Percentiles rank a stretch among this genome's conserved stretches.
These are phyloP conservation scores for Diutina ranongensis DNA, from an alignment of 1,139 yeast species.

Conservation along the genomic window DNA sequence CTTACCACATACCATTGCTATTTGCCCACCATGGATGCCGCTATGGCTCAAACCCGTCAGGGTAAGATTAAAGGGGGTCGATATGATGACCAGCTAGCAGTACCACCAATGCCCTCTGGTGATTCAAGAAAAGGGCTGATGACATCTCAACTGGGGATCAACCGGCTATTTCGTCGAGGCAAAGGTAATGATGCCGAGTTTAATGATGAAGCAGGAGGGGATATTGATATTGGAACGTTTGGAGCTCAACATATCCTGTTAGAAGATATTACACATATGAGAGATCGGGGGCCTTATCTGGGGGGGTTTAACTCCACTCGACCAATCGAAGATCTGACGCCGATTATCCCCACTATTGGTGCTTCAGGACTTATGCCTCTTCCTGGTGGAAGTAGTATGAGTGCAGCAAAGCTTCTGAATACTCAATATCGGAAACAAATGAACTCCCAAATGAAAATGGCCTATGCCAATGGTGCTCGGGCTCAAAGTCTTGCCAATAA, in stretches of 20 bases:
- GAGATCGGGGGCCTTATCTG: constrained; percentile 52
- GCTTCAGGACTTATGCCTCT: background rate
- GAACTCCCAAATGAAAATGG: constrained; percentile 56
- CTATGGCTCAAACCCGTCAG: constrained; percentile 13
- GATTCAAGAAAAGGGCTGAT: constrained; percentile 29
- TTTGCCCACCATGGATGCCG: constrained; percentile 3
- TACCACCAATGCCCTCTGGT: constrained; percentile 9
- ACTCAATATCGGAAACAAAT: constrained; percentile 57
- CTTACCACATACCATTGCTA: background rate
- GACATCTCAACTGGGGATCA: constrained; percentile 28
- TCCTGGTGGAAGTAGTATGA: constrained; percentile 8
- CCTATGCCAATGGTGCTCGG: constrained; percentile 35
- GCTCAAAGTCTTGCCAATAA: constrained; percentile 26
- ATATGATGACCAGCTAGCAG: constrained; percentile 7
- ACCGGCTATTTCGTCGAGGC: constrained; percentile 30
- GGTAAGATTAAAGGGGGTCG: constrained; percentile 13
- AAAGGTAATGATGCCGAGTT: constrained; percentile 23
- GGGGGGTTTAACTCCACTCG: constrained; percentile 19
- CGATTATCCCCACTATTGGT: constrained; percentile 56
- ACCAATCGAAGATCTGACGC: constrained; percentile 39
- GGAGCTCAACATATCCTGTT: constrained; percentile 37
- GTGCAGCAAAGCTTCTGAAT: constrained; percentile 23
- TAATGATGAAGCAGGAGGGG: constrained; percentile 44
- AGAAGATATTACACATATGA: constrained; percentile 49
- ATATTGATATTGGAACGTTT: constrained; percentile 26